Conservation (phyloP, 352 stramenopile genomes). For the Phytophthora colocasiae region DNA sequence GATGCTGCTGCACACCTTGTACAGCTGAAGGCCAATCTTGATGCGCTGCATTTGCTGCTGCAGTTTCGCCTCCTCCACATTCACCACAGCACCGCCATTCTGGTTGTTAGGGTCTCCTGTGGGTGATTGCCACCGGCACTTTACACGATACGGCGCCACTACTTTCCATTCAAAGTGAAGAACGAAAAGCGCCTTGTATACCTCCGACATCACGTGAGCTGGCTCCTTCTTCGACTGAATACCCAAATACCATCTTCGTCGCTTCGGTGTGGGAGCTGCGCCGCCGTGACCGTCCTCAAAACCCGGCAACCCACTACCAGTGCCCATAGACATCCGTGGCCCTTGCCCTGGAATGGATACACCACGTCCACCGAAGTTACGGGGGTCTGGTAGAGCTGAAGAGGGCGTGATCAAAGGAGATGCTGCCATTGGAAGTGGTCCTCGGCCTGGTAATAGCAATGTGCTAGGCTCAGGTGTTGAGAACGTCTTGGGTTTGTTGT, state of each 20-base stretch:
- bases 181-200: slow-evolving; percentile 98
- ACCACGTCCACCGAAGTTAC: slow-evolving; percentile 71
- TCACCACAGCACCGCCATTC: slow-evolving; percentile 26
- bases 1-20: slow-evolving; percentile 99
- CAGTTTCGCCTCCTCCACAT: slow-evolving; percentile 36
- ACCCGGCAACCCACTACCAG: slow-evolving; percentile 33
- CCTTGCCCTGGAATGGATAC: slow-evolving; percentile 38
- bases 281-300: slow-evolving; percentile 48
- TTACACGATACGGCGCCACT: slow-evolving; percentile 96
- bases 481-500: slow-evolving; percentile 85
- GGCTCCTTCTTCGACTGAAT: slow-evolving; percentile 99
- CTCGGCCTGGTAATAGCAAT: slow-evolving; percentile 72
- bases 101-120: slow-evolving; percentile 30
- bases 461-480: slow-evolving; percentile 68
- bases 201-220: slow-evolving; percentile 99
- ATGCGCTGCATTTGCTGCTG: slow-evolving; percentile 74
- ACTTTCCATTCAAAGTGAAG: slow-evolving; percentile 98
- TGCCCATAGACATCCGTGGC: slow-evolving; percentile 31
- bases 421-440: slow-evolving; percentile 81
- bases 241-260: slow-evolving; percentile 97
- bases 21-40: slow-evolving; percentile 96
- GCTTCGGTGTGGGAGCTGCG: slow-evolving; percentile 56
- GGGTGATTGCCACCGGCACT: slow-evolving; percentile 95
- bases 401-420: slow-evolving; percentile 79
- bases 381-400: slow-evolving; percentile 44